Conservation (phyloP, 768 basidiomycete species). For the Podaxis mareebaensis region DNA sequence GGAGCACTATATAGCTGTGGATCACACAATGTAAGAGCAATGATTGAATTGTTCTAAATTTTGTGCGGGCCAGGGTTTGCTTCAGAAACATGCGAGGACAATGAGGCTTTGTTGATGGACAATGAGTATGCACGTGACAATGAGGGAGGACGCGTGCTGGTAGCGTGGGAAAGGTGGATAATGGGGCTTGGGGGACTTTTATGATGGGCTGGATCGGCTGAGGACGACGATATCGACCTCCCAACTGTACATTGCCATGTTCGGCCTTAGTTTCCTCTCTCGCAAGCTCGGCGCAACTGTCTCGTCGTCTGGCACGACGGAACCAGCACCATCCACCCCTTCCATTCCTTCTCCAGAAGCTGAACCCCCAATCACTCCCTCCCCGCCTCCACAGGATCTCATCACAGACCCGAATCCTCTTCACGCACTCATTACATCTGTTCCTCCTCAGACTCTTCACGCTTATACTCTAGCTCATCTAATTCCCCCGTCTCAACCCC, state of each 20-base stretch:
- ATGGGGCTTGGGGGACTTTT: neutral
- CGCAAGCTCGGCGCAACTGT: conserved; percentile 31
- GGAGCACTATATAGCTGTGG: neutral
- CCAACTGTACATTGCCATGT: conserved; percentile 1
- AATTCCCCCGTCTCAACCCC: conserved; percentile 34
- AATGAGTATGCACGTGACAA: conserved; percentile 11
- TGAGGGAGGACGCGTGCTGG: neutral
- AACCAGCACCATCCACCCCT: conserved; percentile 16
- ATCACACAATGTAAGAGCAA: neutral
- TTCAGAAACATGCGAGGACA: conserved; percentile 2
- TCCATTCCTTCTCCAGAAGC: conserved; percentile 21
- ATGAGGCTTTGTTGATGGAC: conserved; percentile 9
- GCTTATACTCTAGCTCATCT: conserved; percentile 59
- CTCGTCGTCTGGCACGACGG: conserved; percentile 14
- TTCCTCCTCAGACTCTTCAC: conserved; percentile 70
- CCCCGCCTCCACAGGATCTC: conserved; percentile 31
- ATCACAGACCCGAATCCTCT: conserved; percentile 43
- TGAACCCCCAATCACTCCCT: conserved; percentile 38
- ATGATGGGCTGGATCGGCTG: neutral
- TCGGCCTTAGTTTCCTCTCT: conserved; percentile 35
- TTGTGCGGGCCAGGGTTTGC: neutral
- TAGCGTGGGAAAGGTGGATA: conserved; percentile 9
- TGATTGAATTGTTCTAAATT: neutral
- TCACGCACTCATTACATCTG: conserved; percentile 50
- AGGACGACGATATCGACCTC: conserved; percentile 1